Evolutionary conservation across 2,329 filamentous ascomycete species (phyloP).

Genomic region (Venturia aucupariae): DNA sequence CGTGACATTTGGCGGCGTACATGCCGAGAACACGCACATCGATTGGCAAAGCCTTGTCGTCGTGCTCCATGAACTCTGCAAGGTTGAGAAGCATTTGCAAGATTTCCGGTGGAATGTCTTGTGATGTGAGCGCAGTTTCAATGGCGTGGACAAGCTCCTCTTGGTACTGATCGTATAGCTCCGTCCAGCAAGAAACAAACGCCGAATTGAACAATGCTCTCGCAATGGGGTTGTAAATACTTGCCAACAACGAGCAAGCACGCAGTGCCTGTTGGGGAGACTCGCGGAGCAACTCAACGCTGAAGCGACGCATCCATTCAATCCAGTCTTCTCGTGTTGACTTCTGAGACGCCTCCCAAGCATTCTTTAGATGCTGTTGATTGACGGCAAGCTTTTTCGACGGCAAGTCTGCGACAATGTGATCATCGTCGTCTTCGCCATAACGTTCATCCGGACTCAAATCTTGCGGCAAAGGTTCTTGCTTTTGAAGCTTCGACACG

Average conservation of each 20-base stretch:
- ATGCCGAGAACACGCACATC: conserved; percentile 91
- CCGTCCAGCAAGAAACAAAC: conserved; percentile 98
- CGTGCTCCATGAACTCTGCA: conserved; percentile 99
- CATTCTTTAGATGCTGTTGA: conserved; percentile 89
- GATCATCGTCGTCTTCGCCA: conserved; percentile 67
- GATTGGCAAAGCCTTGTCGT: conserved; percentile 95
- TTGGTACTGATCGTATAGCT: conserved; percentile 93
- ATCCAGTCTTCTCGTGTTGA: conserved; percentile 99
- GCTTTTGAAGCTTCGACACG: conserved; percentile 86
- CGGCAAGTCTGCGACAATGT: conserved; percentile 70
- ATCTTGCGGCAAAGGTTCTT: conserved; percentile 89
- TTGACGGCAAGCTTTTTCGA: conserved; percentile 96
- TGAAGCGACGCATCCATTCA: conserved; percentile 96
- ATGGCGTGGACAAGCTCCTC: conserved; percentile 95
- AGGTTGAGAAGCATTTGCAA: conserved; percentile 89
- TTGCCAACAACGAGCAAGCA: conserved; percentile 84
- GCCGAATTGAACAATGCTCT: conserved; percentile 96
- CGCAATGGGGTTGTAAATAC: conserved; percentile 82
- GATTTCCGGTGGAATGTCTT: conserved; percentile 92
- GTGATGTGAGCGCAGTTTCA: conserved; percentile 87
- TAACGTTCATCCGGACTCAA: conserved; percentile 80
- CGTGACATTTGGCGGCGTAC: conserved; percentile 93
- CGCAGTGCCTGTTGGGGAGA: conserved; percentile 92
- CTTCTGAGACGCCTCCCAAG: conserved; percentile 95
- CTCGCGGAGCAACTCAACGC: conserved; percentile 87